Evolutionary conservation across 2,329 filamentous ascomycete genomes (phyloP), one percentile per base, ranked within the genome.

Genomic region (Plenodomus lindquistii): DNA sequence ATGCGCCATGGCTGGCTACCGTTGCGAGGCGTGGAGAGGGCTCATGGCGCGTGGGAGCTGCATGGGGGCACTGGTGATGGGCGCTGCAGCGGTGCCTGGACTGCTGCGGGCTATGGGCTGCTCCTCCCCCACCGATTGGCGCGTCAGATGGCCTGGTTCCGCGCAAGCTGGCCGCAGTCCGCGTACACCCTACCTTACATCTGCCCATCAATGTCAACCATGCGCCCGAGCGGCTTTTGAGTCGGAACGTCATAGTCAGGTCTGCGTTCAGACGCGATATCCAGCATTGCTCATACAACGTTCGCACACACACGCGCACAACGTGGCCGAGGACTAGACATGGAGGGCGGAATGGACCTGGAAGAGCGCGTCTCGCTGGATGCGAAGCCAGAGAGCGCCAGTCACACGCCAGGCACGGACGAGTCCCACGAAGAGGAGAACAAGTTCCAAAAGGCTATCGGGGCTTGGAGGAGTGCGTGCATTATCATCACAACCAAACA

Each of bases 401-500:
- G 40, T 11, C 40, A 50, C 37, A 50, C 40, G 20, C 39, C 50
- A 17, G 46, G 27, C 16, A 40, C 42, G 36, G 53, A 41, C 15
- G 57, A 51, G 17, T 46, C 45, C 1, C 49, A 50, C 40, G 83
- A 82, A 29, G 85, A 87, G 62, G 59, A 52, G 11, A 97, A 96
- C 78, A 97, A 96, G 74, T 99, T 99, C 72, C 94, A 99, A 73
- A 88, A 87, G 70, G 94, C 94, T 47, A 96, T 99, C 62, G 89
- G 91, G 55, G 89, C 92, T 71, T 99, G 94, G 94, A 86, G 94
- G 79, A 92, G 92, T 96, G 83, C 50, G 79, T 55, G 3, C 20
- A 36, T 35, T 21, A n/a, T 10, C 17, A 13, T 3, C 21, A 20
- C 20, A 17, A 11, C 21, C 9, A 2, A 3, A n/a, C 11, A 3